phyloP scores from a whole-genome alignment of 2,329 filamentous ascomycete species.

The Emergomyces pasteurianus region DNA sequence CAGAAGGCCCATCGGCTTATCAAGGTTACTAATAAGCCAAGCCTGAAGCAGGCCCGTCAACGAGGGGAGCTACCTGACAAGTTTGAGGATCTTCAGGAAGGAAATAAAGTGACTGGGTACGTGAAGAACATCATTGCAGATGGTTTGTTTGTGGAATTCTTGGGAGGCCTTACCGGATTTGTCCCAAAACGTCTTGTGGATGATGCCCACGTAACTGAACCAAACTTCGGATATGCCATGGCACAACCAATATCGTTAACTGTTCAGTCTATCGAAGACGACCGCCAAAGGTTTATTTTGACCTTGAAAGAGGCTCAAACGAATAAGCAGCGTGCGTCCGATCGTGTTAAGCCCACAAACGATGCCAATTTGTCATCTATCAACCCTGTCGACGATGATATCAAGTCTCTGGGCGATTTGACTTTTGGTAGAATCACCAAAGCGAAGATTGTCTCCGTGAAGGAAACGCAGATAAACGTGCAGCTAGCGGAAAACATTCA shows the following conservation, averaged over 20 bases:
- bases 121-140: constrained; percentile 72
- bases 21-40: constrained; percentile 70
- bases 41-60: constrained; percentile 63
- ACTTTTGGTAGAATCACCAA: constrained; percentile 60
- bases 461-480: constrained; percentile 87
- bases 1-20: constrained; percentile 64
- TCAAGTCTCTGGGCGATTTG: constrained; percentile 59
- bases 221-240: constrained; percentile 67
- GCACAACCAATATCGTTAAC: constrained; percentile 63
- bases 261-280: constrained; percentile 59
- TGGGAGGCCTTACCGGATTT: constrained; percentile 62
- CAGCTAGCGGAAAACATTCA: constrained; percentile 76
- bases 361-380: constrained; percentile 22
- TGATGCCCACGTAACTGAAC: constrained; percentile 53
- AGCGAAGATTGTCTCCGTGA: constrained; percentile 70
- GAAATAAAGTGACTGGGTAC: constrained; percentile 61
- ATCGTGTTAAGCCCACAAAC: constrained; percentile 26
- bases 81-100: constrained; percentile 60
- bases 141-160: constrained; percentile 81
- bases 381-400: constrained; percentile 53
- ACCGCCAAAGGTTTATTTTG: constrained; percentile 56
- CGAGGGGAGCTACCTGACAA: constrained; percentile 57
- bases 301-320: constrained; percentile 43
- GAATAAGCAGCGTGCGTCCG: constrained; percentile 36
- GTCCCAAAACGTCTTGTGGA: constrained; percentile 68